Evolutionary conservation across 352 stramenopile genomes (phyloP).

Genomic region (Globisporangium camurandrum): DNA sequence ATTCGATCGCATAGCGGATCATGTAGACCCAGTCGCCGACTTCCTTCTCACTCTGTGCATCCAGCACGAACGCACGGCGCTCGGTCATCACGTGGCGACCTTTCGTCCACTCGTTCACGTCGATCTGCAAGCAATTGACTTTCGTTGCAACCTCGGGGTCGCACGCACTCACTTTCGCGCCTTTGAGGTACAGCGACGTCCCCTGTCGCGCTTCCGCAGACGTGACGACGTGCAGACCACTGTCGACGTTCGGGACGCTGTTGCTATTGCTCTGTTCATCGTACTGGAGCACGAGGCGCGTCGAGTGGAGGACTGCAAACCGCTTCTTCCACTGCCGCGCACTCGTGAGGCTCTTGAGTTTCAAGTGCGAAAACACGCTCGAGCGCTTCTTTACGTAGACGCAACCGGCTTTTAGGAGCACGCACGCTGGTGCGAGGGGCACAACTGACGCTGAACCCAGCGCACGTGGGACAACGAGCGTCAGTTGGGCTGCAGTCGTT

Average conservation of each 20-base stretch:
- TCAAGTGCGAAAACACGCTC: conserved; percentile 70
- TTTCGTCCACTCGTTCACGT: conserved; percentile 80
- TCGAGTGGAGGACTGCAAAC: conserved; percentile 68
- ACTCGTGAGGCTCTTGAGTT: conserved; percentile 49
- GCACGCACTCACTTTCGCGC: conserved; percentile 65
- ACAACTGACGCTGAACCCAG: no score
- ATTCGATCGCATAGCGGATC: conserved; percentile 82
- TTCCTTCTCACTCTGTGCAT: conserved; percentile 63
- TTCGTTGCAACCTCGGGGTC: conserved; percentile 64
- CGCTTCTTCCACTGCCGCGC: conserved; percentile 73
- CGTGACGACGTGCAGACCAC: no score
- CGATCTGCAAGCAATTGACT: conserved; percentile 80
- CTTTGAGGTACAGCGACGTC: conserved; percentile 63
- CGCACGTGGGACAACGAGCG: no score
- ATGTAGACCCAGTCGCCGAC: conserved; percentile 83
- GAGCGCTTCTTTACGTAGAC: conserved; percentile 80
- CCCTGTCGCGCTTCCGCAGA: conserved; percentile 25
- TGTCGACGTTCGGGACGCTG: no score
- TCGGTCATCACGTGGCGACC: conserved; percentile 54
- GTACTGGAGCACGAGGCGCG: conserved; percentile 60
- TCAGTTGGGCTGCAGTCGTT: background rate
- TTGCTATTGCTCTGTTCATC: conserved; percentile 32
- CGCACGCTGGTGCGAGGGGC: conserved; percentile 36
- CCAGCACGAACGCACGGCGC: conserved; percentile 64
- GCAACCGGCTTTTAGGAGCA: conserved; percentile 50